Conservation (phyloP, 2,329 filamentous ascomycete genomes). For the Gaeumannomyces tritici region DNA sequence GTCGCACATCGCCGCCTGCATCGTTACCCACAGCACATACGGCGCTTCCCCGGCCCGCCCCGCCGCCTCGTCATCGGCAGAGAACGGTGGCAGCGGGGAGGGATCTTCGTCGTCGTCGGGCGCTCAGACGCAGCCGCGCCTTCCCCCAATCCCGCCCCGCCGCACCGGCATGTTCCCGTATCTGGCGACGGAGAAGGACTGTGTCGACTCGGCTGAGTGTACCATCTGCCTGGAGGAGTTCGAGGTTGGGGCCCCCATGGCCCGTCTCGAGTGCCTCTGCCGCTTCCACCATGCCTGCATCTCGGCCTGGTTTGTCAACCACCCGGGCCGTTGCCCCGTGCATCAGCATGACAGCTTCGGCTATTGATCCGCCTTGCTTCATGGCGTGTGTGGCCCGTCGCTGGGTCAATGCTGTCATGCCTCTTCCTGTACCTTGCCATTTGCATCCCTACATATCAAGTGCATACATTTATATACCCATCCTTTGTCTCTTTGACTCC, state of each 20-base stretch:
- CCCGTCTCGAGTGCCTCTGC: constrained; percentile 57
- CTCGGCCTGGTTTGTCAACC: constrained; percentile 50
- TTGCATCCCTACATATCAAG: neutral
- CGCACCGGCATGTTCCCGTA: constrained; percentile 56
- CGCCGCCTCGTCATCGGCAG: constrained; percentile 3
- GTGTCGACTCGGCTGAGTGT: constrained; percentile 57
- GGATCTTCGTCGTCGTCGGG: neutral
- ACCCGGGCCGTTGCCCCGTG: constrained; percentile 54
- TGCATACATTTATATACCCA: neutral
- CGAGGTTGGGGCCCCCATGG: constrained; percentile 51
- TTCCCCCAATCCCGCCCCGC: constrained; percentile 15
- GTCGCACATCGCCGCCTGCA: constrained; percentile 48
- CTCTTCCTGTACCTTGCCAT: neutral
- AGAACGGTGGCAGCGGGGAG: constrained; percentile 2
- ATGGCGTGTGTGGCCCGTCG: neutral
- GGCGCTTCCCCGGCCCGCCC: constrained; percentile 11
- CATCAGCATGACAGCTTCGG: constrained; percentile 56
- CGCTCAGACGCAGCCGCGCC: neutral
- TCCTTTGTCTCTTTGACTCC: neutral
- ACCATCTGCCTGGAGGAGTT: constrained; percentile 61
- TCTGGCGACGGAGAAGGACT: constrained; percentile 57
- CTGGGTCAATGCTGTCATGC: neutral
- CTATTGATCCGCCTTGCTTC: constrained; percentile 20
- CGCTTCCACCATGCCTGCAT: constrained; percentile 55
- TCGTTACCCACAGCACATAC: constrained; percentile 44